These are phyloP conservation scores for Candida mesenterica DNA, from an alignment of 1,139 yeast genomes.

Conservation along the genomic window DNA sequence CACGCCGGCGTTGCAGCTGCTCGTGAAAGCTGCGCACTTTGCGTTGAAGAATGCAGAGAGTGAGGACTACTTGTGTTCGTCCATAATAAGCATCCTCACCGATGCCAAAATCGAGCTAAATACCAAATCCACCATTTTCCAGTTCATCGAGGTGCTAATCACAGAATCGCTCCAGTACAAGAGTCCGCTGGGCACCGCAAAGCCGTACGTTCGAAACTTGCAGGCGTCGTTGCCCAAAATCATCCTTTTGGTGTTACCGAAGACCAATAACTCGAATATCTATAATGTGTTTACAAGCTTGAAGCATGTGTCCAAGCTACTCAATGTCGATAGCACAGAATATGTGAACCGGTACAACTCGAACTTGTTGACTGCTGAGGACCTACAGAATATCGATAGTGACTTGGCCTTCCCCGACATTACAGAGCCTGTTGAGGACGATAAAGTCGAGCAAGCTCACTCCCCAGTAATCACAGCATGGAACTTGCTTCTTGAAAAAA, in stretches of 20 bases:
- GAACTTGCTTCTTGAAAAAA: slow-evolving; percentile 47
- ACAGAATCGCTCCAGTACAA: slow-evolving; percentile 31
- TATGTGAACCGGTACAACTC: slow-evolving; percentile 28
- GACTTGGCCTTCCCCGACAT: slow-evolving; percentile 18
- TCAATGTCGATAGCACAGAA: slow-evolving; percentile 30
- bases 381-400: slow-evolving; percentile 30
- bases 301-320: slow-evolving; percentile 36
- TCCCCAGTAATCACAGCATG: slow-evolving; percentile 36
- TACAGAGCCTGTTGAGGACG: slow-evolving; percentile 31
- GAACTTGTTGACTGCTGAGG: slow-evolving; percentile 34
- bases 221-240: slow-evolving; percentile 45
- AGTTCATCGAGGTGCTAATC: slow-evolving; percentile 62
- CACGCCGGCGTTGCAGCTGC: slow-evolving; percentile 60
- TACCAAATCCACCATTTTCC: slow-evolving; percentile 63
- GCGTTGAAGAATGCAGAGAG: slow-evolving; percentile 58
- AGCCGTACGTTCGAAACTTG: slow-evolving; percentile 49
- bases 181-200: slow-evolving; percentile 27
- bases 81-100: slow-evolving; percentile 65
- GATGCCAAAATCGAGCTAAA: slow-evolving; percentile 51
- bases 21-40: slow-evolving; percentile 57
- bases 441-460: slow-evolving; percentile 23
- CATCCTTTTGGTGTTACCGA: slow-evolving; percentile 50
- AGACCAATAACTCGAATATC: slow-evolving; percentile 50
- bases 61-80: slow-evolving; percentile 71
- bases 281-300: slow-evolving; percentile 41